phyloP scores from a whole-genome alignment of 768 basidiomycete species.

The Panaeolus cyanescens region DNA sequence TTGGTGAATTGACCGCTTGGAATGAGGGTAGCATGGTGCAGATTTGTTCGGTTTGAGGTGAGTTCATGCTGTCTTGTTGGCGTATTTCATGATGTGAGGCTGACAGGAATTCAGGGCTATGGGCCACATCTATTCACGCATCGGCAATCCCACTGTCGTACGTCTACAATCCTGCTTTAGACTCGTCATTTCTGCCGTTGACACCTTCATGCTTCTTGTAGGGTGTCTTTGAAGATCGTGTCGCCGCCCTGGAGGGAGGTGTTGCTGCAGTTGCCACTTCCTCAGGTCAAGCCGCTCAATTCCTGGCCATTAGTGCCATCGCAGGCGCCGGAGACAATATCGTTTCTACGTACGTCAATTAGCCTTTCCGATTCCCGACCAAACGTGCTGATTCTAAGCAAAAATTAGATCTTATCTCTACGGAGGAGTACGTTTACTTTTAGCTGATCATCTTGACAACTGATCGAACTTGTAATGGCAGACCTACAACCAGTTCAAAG shows the following conservation, averaged over 20 bases:
- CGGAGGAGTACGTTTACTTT: slow-evolving; percentile 55
- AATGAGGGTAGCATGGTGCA: slow-evolving; percentile 57
- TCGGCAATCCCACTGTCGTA: slow-evolving; percentile 69
- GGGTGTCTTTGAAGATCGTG: slow-evolving; percentile 81
- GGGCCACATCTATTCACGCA: slow-evolving; percentile 69
- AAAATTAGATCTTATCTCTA: slow-evolving; percentile 68
- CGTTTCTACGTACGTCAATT: slow-evolving; percentile 57
- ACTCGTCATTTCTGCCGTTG: neutral
- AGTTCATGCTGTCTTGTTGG: neutral
- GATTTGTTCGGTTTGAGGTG: slow-evolving; percentile 69
- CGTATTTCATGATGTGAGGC: neutral
- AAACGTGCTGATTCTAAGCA: slow-evolving; percentile 6
- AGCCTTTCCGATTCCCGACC: neutral
- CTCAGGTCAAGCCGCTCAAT: slow-evolving; percentile 79
- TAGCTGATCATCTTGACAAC: neutral
- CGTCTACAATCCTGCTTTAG: slow-evolving; percentile 18
- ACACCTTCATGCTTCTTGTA: slow-evolving; percentile 22
- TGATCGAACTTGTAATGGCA: slow-evolving; percentile 16
- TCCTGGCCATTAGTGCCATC: slow-evolving; percentile 65
- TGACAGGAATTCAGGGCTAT: slow-evolving; percentile 35
- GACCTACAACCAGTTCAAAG: slow-evolving; percentile 79
- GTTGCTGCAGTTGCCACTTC: slow-evolving; percentile 72
- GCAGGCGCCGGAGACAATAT: slow-evolving; percentile 76
- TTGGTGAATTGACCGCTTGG: neutral
- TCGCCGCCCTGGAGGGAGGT: slow-evolving; percentile 82